Conservation (phyloP, 169 alveolate genomes). For the Plasmodium inui region DNA sequence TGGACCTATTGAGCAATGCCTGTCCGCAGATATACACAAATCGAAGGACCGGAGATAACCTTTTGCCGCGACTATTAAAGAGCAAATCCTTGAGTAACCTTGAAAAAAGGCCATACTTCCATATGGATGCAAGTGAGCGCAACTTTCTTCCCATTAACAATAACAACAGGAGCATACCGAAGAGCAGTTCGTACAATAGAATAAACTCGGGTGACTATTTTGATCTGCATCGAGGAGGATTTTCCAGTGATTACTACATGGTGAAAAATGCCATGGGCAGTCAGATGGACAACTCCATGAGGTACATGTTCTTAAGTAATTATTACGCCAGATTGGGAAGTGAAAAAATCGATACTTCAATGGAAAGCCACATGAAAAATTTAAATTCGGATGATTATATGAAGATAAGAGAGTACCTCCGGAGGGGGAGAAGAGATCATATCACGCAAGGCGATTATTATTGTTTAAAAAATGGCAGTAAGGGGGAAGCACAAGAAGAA, state of each 20-base stretch:
- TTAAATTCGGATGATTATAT: constrained; percentile 21
- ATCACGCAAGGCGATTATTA: neutral
- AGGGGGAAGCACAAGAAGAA: neutral
- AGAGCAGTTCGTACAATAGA: neutral
- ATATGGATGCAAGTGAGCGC: neutral
- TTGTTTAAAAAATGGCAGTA: neutral
- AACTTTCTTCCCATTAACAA: neutral
- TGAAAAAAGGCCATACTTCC: neutral
- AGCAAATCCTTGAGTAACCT: neutral
- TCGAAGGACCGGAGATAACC: neutral
- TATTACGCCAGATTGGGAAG: constrained; percentile 28
- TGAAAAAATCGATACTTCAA: constrained; percentile 8
- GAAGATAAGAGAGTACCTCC: constrained; percentile 4
- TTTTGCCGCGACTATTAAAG: neutral
- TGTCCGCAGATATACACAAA: neutral
- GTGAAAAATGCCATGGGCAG: neutral
- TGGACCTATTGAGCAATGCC: neutral
- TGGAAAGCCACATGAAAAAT: neutral
- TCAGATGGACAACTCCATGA: neutral
- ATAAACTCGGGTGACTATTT: neutral
- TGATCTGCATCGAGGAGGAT: neutral
- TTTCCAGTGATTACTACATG: neutral
- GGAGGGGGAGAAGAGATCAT: neutral
- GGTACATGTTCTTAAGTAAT: neutral
- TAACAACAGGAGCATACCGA: neutral